A percentile compares a stretch with the other conserved stretches of the same genome.
Evolutionary conservation across 108 stramenopile species (phyloP).

Genomic region (Cyclotella cryptica): DNA sequence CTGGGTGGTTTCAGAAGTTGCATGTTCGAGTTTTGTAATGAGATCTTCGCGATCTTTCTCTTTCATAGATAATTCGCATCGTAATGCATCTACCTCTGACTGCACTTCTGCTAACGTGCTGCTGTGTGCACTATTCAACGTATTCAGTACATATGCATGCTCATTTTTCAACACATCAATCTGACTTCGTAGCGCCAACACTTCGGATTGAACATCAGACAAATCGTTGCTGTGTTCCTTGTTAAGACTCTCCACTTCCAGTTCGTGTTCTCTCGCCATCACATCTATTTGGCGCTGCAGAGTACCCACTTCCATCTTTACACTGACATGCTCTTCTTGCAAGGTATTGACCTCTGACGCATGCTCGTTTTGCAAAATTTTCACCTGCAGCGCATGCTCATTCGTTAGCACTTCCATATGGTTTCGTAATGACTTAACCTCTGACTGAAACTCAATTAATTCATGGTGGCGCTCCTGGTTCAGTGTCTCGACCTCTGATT

Average conservation of each 20-base stretch:
- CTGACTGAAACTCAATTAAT: constrained; percentile 5
- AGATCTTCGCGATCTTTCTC: background rate
- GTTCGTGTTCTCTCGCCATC: background rate
- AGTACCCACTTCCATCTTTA: constrained; percentile 1
- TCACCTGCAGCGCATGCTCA: background rate
- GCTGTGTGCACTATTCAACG: background rate
- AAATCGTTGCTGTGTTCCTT: background rate
- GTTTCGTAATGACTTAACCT: background rate
- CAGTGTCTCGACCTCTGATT: background rate
- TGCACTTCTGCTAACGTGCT: background rate
- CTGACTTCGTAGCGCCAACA: background rate
- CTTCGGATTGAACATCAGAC: background rate
- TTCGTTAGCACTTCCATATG: constrained; percentile 1
- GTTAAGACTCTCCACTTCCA: background rate
- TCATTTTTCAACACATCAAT: background rate
- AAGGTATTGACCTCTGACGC: too few relatives aligned
- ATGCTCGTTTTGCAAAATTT: background rate
- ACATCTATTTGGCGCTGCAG: constrained; percentile 23
- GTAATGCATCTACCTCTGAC: background rate
- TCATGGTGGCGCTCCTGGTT: background rate
- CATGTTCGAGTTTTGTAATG: background rate
- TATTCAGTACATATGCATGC: background rate
- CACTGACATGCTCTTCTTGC: too few relatives aligned
- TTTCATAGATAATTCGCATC: background rate
- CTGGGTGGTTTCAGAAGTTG: background rate